phyloP scores from a whole-genome alignment of 352 stramenopile genomes.

The Peronospora farinosa region DNA sequence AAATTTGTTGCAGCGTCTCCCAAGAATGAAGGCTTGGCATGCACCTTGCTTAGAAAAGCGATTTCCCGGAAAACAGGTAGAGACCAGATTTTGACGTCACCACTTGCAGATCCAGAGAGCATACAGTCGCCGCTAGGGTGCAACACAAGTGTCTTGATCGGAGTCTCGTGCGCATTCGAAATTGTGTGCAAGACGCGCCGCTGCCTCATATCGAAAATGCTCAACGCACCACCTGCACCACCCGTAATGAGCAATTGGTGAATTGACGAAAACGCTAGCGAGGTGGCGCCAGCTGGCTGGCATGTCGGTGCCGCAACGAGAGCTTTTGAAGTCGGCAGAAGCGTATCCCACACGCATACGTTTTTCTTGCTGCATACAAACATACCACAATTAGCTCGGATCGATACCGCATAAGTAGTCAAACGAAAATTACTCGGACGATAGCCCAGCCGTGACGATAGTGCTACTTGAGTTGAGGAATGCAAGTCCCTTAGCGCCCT shows the following conservation, averaged over 20 bases:
- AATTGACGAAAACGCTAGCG: slow-evolving; percentile 65
- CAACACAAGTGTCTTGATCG: slow-evolving; percentile 74
- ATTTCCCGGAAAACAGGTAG: slow-evolving; percentile 80
- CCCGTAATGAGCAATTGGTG: slow-evolving; percentile 83
- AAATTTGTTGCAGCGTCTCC: slow-evolving; percentile 71
- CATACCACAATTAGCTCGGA: slow-evolving; percentile 4
- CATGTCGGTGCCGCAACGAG: slow-evolving; percentile 62
- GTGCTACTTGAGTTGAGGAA: slow-evolving; percentile 81
- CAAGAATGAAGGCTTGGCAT: slow-evolving; percentile 76
- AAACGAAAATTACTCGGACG: slow-evolving; percentile 55
- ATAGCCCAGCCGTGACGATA: slow-evolving; percentile 65
- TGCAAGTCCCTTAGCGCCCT: slow-evolving; percentile 63
- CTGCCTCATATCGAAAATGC: slow-evolving; percentile 82
- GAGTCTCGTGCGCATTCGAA: slow-evolving; percentile 76
- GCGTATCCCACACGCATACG: slow-evolving; percentile 80
- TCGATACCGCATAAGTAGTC: not conserved
- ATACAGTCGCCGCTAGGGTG: slow-evolving; percentile 77
- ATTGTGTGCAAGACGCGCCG: slow-evolving; percentile 82
- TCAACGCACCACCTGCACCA: slow-evolving; percentile 69
- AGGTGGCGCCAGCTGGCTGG: slow-evolving; percentile 68
- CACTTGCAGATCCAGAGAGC: slow-evolving; percentile 73
- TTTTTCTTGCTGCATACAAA: slow-evolving; percentile 55
- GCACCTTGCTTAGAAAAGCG: slow-evolving; percentile 61
- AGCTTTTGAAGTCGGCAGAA: slow-evolving; percentile 66
- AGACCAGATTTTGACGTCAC: slow-evolving; percentile 86